Conservation (phyloP, 1,139 yeast species). For the Lizanozyma gosingica region DNA sequence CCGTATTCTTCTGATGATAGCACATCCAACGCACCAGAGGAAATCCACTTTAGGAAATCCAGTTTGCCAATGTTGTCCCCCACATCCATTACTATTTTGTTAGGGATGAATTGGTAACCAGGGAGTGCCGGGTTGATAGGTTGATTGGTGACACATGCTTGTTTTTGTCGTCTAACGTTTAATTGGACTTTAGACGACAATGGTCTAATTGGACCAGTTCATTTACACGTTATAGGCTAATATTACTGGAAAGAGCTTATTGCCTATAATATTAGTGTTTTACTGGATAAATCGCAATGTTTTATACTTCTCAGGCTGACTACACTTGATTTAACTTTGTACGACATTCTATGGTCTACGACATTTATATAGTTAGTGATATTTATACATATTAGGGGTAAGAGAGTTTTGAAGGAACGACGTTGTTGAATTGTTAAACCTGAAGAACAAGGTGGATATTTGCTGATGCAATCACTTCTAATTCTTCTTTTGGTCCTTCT, state of each 20-base stretch:
- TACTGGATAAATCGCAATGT: no score
- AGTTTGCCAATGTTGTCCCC: conserved; percentile 11
- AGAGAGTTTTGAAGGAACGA: no score
- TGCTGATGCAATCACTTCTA: conserved; percentile 3
- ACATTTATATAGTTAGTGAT: conserved; percentile 1
- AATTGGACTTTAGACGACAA: background rate
- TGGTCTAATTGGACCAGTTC: no score
- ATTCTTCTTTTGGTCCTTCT: conserved; percentile 10
- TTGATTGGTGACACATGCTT: no score
- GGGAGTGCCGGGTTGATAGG: no score
- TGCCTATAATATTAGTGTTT: no score
- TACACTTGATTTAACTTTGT: background rate
- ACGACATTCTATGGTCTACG: no score
- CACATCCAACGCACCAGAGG: conserved; percentile 36
- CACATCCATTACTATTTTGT: conserved; percentile 7
- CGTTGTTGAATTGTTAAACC: no score
- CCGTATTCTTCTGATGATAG: conserved; percentile 34
- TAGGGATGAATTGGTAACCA: background rate
- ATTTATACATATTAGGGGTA: background rate
- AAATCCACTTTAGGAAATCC: conserved; percentile 28
- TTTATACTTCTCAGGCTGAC: no score
- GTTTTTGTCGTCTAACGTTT: conserved; percentile 5
- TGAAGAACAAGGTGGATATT: no score
- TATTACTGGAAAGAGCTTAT: no score
- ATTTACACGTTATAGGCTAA: no score